Evolutionary conservation across 2,329 filamentous ascomycete species (phyloP).

Genomic region (Alternaria sp.): DNA sequence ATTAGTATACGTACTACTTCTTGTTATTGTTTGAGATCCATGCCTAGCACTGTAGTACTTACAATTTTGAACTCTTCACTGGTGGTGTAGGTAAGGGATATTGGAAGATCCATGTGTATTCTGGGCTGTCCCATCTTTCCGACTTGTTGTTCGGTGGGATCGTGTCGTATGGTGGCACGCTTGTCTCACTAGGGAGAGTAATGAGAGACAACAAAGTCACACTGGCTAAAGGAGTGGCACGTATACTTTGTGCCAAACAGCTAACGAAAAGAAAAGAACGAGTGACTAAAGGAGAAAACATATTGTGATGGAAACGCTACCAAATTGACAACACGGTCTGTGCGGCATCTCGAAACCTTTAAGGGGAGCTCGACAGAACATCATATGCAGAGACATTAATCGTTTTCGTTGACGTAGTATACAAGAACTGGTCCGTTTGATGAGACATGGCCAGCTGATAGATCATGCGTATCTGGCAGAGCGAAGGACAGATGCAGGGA

Average conservation of each 20-base stretch:
- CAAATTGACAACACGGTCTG: not conserved
- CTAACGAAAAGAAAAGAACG: conserved; percentile 13
- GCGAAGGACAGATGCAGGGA: conserved; percentile 14
- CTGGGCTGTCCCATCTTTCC: conserved; percentile 45
- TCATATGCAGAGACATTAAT: conserved; percentile 2
- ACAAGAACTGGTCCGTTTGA: conserved; percentile 8
- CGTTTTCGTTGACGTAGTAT: conserved; percentile 4
- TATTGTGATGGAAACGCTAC: conserved; percentile 9
- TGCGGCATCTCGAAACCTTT: conserved; percentile 6
- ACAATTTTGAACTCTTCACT: conserved; percentile 55
- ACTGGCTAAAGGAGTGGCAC: conserved; percentile 16
- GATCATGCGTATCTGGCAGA: conserved; percentile 9
- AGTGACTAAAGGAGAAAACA: conserved; percentile 18
- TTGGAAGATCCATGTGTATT: conserved; percentile 52
- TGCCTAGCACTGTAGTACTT: conserved; percentile 23
- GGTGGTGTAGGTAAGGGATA: conserved; percentile 58
- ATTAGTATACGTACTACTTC: conserved; percentile 47
- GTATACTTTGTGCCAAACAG: conserved; percentile 4
- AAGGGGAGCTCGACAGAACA: conserved; percentile 5
- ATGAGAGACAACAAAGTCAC: conserved; percentile 9
- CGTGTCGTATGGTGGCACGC: conserved; percentile 12
- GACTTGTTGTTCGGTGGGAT: conserved; percentile 12
- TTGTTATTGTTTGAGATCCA: conserved; percentile 26
- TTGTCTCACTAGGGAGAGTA: not conserved
- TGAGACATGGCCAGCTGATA: conserved; percentile 16